Conservation (phyloP, 2,329 filamentous ascomycete species). For the Beauveria brongniartii region DNA sequence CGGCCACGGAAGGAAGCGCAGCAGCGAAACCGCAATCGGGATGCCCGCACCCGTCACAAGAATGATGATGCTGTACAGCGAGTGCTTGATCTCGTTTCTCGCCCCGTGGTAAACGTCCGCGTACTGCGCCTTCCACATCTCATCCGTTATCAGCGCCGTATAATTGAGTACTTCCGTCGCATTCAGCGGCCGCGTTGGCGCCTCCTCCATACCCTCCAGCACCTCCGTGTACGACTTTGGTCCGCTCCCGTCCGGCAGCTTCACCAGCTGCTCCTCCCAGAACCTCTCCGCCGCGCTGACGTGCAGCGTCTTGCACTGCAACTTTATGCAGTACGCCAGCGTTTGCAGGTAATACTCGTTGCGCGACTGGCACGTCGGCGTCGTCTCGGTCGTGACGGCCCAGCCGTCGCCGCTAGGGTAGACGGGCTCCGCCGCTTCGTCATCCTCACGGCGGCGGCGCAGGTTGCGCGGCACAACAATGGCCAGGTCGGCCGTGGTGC, state of each 20-base stretch:
- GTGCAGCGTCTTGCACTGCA: constrained; percentile 9
- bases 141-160: constrained; percentile 9
- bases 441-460: background rate
- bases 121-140: constrained; percentile 7
- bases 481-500: constrained; percentile 14
- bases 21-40: constrained; percentile 21
- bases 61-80: constrained; percentile 19
- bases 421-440: background rate
- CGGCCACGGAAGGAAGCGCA: constrained; percentile 23
- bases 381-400: constrained; percentile 11
- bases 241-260: constrained; percentile 6
- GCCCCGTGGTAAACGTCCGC: constrained; percentile 3
- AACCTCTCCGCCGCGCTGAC: constrained; percentile 10
- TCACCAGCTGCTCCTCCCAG: constrained; percentile 14
- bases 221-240: constrained; percentile 12
- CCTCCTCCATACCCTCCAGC: constrained; percentile 6
- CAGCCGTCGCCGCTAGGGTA: constrained; percentile 13
- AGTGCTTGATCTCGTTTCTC: constrained; percentile 12
- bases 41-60: constrained; percentile 17
- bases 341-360: constrained; percentile 15
- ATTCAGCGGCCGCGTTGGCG: constrained; percentile 5
- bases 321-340: constrained; percentile 15
- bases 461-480: background rate
- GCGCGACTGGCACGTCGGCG: constrained; percentile 13
- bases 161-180: constrained; percentile 12